Conservation (phyloP, 1,284 basidiomycete genomes). For the Golubevia pallescens region DNA sequence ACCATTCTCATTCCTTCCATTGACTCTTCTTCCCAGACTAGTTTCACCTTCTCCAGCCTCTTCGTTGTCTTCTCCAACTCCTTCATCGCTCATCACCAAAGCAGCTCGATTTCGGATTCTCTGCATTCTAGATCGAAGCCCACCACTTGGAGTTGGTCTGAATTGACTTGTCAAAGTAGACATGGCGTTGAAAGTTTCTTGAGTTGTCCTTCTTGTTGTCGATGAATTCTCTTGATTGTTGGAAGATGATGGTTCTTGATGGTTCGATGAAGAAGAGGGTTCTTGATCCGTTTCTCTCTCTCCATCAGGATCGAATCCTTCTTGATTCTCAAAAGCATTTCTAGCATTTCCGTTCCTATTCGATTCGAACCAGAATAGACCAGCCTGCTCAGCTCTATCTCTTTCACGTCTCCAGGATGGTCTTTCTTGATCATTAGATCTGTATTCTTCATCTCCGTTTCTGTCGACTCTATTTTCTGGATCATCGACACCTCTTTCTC, state of each 20-base stretch:
- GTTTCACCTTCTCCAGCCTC: background rate
- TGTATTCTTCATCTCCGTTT: no score
- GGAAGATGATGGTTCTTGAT: no score
- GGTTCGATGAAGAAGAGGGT: background rate
- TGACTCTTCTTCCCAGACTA: background rate
- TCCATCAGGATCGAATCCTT: background rate
- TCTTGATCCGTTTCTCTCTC: background rate
- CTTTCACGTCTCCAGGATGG: background rate
- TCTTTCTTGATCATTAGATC: background rate
- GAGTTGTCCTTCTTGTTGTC: background rate
- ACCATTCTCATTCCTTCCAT: background rate
- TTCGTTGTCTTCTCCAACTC: background rate
- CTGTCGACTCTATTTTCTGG: no score
- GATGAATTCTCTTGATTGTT: no score
- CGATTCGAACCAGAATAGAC: no score
- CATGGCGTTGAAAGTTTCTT: background rate
- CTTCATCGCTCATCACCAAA: background rate
- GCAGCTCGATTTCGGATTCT: background rate
- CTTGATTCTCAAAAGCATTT: background rate
- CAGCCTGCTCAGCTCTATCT: no score
- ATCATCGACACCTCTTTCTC: no score
- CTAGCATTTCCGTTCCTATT: background rate
- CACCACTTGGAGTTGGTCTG: background rate
- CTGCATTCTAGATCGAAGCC: background rate
- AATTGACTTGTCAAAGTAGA: background rate